Evolutionary conservation across 148 eudicot genomes (phyloP).

Genomic region (Rhododendron mucronatum): DNA sequence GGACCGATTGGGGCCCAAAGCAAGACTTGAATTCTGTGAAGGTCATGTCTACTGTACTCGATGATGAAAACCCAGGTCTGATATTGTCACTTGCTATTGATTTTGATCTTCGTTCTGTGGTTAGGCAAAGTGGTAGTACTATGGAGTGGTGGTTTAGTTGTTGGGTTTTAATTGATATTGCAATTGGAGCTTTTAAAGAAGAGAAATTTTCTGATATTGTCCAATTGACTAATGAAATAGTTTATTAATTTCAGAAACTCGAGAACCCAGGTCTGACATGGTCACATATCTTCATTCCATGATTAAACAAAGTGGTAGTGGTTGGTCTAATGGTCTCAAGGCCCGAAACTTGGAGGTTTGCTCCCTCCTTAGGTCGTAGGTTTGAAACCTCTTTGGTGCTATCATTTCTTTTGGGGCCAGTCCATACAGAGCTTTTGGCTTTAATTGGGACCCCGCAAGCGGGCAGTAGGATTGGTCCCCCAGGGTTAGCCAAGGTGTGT

Average conservation of each 20-base stretch:
- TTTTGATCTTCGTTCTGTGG: background rate
- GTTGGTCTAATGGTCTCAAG: too few species aligned
- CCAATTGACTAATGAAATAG: background rate
- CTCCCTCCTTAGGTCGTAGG: too few species aligned
- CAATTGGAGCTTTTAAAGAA: background rate
- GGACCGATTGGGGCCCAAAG: conserved; percentile 74
- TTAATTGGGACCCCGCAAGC: too few species aligned
- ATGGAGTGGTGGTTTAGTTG: background rate
- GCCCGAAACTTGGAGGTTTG: too few species aligned
- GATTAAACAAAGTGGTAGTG: too few species aligned
- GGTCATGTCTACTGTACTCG: conserved; percentile 71
- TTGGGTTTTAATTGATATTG: background rate
- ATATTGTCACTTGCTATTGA: background rate
- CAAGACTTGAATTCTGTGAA: conserved; percentile 58
- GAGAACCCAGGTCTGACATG: background rate
- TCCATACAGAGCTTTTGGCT: too few species aligned
- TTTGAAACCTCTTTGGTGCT: too few species aligned
- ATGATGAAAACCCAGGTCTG: conserved; percentile 63
- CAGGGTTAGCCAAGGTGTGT: too few species aligned
- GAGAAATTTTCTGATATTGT: background rate
- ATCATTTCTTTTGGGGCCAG: too few species aligned
- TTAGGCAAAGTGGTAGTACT: background rate
- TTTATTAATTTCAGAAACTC: background rate
- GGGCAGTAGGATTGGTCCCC: too few species aligned
- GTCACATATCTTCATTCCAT: too few species aligned